A percentile compares a stretch with the other conserved stretches of the same genome.
Conservation (phyloP, 2,329 filamentous ascomycete genomes). For the Trichoderma pleuroti region DNA sequence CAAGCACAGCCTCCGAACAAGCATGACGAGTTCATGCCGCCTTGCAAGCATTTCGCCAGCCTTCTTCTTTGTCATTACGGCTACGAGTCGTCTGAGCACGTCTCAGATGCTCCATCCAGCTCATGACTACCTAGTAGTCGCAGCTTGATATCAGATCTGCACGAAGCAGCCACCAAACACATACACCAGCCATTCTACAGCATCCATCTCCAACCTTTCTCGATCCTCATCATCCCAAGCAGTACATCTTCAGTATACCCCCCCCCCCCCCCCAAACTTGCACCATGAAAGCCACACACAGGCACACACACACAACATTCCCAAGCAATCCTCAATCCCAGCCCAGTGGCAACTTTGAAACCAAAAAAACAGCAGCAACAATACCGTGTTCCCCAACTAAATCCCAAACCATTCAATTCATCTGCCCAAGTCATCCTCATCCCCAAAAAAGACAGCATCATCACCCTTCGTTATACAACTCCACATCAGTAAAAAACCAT, state of each 20-base stretch:
- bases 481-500: background rate
- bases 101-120: background rate
- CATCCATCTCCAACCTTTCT: background rate
- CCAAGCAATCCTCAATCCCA: background rate
- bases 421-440: background rate
- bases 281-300: background rate
- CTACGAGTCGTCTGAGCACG: background rate
- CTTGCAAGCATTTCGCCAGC: background rate
- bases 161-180: background rate
- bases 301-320: background rate
- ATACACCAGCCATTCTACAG: background rate
- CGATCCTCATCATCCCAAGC: background rate
- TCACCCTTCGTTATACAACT: background rate
- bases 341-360: background rate
- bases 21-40: background rate
- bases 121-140: background rate
- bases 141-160: background rate
- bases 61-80: background rate
- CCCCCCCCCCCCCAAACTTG: too few species aligned
- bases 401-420: background rate
- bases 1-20: slow-evolving; percentile 9
- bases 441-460: background rate
- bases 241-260: background rate
- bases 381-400: background rate
- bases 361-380: background rate